Evolutionary conservation across 1,284 basidiomycete genomes (phyloP), one percentile per base, ranked within the genome.

Genomic region (Cerioporus squamosus): DNA sequence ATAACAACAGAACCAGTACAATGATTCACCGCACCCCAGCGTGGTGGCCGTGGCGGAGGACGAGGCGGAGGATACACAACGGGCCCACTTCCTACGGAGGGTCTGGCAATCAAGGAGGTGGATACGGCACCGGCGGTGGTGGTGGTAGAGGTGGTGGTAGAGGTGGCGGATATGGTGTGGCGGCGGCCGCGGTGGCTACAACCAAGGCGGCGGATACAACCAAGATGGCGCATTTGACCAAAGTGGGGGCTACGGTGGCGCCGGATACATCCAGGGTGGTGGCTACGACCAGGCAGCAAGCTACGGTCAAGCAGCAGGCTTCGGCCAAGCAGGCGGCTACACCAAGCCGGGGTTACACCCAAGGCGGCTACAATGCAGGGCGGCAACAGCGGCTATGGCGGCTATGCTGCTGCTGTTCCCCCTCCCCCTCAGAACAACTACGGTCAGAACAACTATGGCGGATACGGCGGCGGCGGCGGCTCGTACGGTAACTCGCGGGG

Each of bases 391-490:
- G 64, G 60, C 36, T 58, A 62, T 56, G 64, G 65, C 24, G 63
- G 65, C 9, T 65, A 68, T 48, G 59, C 53, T n/a, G n/a, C n/a
- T n/a, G n/a, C n/a, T n/a, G n/a, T n/a, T n/a, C n/a, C n/a, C n/a
- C 66, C 59, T 22, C 55, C 70, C 47, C 52, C 51, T 15, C 55
- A 57, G 49, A 57, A 48, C 49, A 49, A 55, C 39, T 60, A 63
- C 33, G 55, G 29, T 12, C 54, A 55, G 47, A 55, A 45, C 45
- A 44, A 17, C 45, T 61, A 62, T 47, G 62, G 62, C 33, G 63
- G 60, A 2, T 59, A 75, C 44, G 74, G 75, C 44, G 67, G 77
- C 55, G 68, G 65, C 24, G 62, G 64, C 24, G 64, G 65, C 14
- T 60, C 57, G 12, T 65, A 63, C 39, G 61, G 61, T 29, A 64